phyloP scores from a whole-genome alignment of 768 basidiomycete genomes.

The Auricularia heimuer region DNA sequence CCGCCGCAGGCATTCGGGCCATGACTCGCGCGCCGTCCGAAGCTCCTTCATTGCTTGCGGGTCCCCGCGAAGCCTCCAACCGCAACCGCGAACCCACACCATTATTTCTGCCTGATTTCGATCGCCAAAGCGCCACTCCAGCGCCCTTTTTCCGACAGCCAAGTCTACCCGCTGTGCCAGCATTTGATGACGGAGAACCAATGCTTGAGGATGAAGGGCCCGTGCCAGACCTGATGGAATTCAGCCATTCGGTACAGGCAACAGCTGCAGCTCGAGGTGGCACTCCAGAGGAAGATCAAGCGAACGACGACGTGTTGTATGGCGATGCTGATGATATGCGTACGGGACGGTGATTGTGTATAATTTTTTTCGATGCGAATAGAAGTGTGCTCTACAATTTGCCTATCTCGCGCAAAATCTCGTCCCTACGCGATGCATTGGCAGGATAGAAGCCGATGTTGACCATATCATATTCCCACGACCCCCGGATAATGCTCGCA shows the following conservation, averaged over 20 bases:
- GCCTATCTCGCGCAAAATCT: conserved; percentile 74
- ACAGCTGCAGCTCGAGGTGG: conserved; percentile 47
- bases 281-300: conserved; percentile 63
- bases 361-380: not conserved
- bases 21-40: not conserved
- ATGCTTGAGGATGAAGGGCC: conserved; percentile 20
- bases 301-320: conserved; percentile 64
- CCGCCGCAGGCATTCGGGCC: not conserved
- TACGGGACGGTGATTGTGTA: conserved; percentile 36
- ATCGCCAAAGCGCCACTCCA: conserved; percentile 35
- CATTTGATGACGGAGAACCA: conserved; percentile 28
- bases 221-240: conserved; percentile 46
- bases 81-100: conserved; percentile 44
- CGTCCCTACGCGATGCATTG: conserved; percentile 46
- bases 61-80: conserved; percentile 11
- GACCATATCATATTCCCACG: conserved; percentile 74
- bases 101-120: conserved; percentile 61
- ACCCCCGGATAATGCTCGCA: conserved; percentile 75
- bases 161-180: conserved; percentile 32
- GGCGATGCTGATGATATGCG: conserved; percentile 71
- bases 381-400: conserved; percentile 12
- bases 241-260: conserved; percentile 61
- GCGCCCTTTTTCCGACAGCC: conserved; percentile 18
- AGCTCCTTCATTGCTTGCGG: conserved; percentile 22
- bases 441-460: conserved; percentile 71